Conservation (phyloP, 176 grass and related monocot genomes). For the Lolium rigidum region DNA sequence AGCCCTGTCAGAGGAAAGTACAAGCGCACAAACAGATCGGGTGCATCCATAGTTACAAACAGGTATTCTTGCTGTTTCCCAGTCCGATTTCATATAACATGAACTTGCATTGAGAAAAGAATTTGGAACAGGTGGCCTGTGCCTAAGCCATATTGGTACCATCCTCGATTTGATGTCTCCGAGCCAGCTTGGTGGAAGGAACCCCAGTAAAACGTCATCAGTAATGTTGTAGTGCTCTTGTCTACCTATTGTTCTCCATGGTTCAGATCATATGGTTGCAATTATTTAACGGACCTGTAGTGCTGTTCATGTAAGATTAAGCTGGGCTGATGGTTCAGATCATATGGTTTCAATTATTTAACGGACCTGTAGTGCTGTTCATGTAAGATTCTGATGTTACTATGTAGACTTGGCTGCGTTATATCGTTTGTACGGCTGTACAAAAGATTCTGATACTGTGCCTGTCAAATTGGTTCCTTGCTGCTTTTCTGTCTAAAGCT, state of each 20-base stretch:
- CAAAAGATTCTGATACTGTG: too few relatives aligned
- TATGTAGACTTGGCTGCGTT: neutral
- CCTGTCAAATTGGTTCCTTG: too few relatives aligned
- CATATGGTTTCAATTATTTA: too few relatives aligned
- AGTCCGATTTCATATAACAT: neutral
- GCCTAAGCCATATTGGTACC: neutral
- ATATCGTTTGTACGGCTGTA: too few relatives aligned
- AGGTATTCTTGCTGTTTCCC: neutral
- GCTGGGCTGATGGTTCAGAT: neutral
- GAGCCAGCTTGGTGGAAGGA: neutral
- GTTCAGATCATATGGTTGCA: neutral
- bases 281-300: neutral
- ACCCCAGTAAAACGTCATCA: neutral
- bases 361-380: too few relatives aligned
- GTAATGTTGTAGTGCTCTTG: neutral
- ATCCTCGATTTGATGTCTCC: neutral
- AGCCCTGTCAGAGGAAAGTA: neutral
- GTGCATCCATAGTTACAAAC: neutral
- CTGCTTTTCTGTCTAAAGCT: too few relatives aligned
- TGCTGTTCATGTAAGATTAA: neutral
- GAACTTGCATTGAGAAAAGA: neutral
- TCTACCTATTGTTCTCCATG: neutral
- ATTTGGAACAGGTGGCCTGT: constrained; percentile 17
- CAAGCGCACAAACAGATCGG: too few relatives aligned
- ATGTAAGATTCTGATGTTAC: neutral